Percentiles rank a stretch among this genome's conserved stretches.
phyloP scores from a whole-genome alignment of 345 rosid species.

The Dipteronia sinensis region DNA sequence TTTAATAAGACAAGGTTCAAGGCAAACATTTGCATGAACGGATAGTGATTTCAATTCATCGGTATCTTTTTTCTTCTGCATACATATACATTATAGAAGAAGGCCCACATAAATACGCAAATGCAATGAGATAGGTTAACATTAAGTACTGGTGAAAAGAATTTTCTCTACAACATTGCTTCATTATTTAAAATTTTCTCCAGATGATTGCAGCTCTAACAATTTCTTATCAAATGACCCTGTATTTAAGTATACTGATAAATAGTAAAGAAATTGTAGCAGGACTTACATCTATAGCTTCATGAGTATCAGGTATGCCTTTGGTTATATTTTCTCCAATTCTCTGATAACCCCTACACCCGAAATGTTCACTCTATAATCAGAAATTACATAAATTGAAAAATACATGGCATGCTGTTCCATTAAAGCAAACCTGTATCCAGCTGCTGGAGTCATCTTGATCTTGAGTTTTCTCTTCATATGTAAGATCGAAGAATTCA shows the following conservation, averaged over 20 bases:
- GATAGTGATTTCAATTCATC: background rate
- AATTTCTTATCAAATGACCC: background rate
- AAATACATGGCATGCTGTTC: background rate
- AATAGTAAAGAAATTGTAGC: slow-evolving; percentile 1
- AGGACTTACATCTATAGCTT: slow-evolving; percentile 80
- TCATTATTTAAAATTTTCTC: background rate
- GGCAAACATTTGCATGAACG: background rate
- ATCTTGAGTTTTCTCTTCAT: slow-evolving; percentile 67
- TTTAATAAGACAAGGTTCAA: background rate
- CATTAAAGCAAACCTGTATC: slow-evolving; percentile 61
- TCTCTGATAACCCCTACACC: slow-evolving; percentile 84
- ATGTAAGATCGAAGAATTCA: slow-evolving; percentile 57
- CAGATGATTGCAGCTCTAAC: background rate
- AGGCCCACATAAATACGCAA: background rate
- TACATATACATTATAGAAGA: background rate
- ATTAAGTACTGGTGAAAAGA: background rate
- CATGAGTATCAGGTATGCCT: slow-evolving; percentile 75
- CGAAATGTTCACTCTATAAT: slow-evolving; percentile 7
- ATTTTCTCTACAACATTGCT: background rate
- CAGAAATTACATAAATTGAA: background rate
- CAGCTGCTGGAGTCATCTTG: slow-evolving; percentile 69
- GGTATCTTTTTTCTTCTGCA: background rate
- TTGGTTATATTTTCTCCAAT: slow-evolving; percentile 81
- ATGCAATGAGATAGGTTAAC: too few relatives aligned
- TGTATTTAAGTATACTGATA: background rate